These are phyloP conservation scores for Lactifluus subvellereus DNA, from an alignment of 768 basidiomycete genomes.

Conservation along the genomic window DNA sequence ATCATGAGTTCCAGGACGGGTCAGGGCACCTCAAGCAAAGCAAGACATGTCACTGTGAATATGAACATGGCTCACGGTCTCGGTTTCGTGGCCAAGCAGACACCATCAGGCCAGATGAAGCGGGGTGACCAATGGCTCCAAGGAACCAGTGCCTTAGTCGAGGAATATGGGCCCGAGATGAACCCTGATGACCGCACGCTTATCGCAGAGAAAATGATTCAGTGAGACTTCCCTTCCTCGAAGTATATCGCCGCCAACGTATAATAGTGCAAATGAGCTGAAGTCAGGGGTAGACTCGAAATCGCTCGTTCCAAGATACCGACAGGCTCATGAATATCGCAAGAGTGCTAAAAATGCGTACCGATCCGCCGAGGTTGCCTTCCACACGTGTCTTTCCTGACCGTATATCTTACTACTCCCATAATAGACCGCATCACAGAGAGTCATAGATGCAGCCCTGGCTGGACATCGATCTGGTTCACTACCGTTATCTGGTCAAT, in stretches of 20 bases:
- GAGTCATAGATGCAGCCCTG: not conserved
- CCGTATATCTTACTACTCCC: not conserved
- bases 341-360: not conserved
- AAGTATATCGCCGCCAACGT: not conserved
- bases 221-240: not conserved
- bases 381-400: not conserved
- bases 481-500: not conserved
- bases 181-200: not conserved
- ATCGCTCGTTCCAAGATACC: not conserved
- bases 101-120: not conserved
- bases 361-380: not conserved
- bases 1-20: not conserved
- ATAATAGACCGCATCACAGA: not conserved
- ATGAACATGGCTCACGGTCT: not conserved
- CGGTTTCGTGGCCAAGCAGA: not conserved
- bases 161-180: not conserved
- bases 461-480: not conserved
- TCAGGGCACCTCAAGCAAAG: not conserved
- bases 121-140: conserved; percentile 4
- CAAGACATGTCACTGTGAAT: not conserved
- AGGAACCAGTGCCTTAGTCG: not conserved
- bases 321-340: conserved; percentile 5
- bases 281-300: not conserved
- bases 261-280: not conserved
- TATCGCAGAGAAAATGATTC: not conserved